Percentiles rank a stretch among this genome's conserved stretches.
Conservation (phyloP, 352 stramenopile species). For the Pilasporangium apinafurcum region DNA sequence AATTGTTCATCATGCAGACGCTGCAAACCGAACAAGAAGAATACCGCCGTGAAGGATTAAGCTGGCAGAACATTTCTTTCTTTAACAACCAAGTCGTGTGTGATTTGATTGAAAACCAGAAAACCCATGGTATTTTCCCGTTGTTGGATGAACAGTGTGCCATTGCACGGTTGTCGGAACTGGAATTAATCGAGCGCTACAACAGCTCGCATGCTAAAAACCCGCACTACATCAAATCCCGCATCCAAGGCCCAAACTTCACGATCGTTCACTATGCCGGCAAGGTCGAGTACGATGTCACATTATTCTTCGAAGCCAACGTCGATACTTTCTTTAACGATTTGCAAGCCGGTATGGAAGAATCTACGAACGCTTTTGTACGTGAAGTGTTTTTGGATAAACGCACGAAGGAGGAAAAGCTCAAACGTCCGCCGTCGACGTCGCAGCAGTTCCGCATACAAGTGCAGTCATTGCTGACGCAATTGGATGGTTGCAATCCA, state of each 20-base stretch:
- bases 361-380: slow-evolving; percentile 69
- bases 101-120: slow-evolving; percentile 84
- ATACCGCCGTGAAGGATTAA: slow-evolving; percentile 67
- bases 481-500: slow-evolving; percentile 83
- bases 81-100: slow-evolving; percentile 88
- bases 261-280: slow-evolving; percentile 81
- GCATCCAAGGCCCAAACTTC: slow-evolving; percentile 66
- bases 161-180: slow-evolving; percentile 59
- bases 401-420: slow-evolving; percentile 70
- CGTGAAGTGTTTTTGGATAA: slow-evolving; percentile 78
- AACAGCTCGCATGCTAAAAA: slow-evolving; percentile 63
- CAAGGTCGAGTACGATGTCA: slow-evolving; percentile 85
- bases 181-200: slow-evolving; percentile 75
- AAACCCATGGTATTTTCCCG: slow-evolving; percentile 76
- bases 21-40: slow-evolving; percentile 76
- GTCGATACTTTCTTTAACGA: slow-evolving; percentile 85
- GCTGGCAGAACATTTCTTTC: slow-evolving; percentile 72
- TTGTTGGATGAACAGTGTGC: slow-evolving; percentile 77
- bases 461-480: slow-evolving; percentile 72
- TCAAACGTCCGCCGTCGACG: slow-evolving; percentile 77
- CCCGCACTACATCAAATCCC: slow-evolving; percentile 69
- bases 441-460: slow-evolving; percentile 82
- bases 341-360: slow-evolving; percentile 62
- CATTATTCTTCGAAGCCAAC: slow-evolving; percentile 80
- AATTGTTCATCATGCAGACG: slow-evolving; percentile 84